Percentiles rank a stretch among this genome's conserved stretches.
Conservation (phyloP, 2,329 filamentous ascomycete species). For the Cladobotryum protrusum region DNA sequence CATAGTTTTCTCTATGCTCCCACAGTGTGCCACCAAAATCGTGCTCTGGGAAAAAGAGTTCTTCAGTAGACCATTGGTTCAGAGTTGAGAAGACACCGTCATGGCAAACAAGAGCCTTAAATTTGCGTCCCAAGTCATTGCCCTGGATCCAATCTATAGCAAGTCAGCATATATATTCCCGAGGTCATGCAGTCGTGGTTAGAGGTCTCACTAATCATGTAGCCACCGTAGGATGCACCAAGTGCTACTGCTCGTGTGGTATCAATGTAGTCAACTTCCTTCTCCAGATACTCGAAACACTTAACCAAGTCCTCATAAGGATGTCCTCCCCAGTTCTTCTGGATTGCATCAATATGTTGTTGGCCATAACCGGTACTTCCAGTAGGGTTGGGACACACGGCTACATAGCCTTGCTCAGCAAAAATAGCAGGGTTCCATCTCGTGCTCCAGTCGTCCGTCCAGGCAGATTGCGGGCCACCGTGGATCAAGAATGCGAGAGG, state of each 20-base stretch:
- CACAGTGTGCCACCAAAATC: slow-evolving; percentile 59
- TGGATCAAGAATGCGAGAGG: slow-evolving; percentile 76
- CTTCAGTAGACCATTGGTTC: slow-evolving; percentile 58
- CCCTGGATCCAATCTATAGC: slow-evolving; percentile 79
- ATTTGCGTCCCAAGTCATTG: slow-evolving; percentile 71
- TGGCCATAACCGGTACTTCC: slow-evolving; percentile 80
- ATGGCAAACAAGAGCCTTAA: slow-evolving; percentile 83
- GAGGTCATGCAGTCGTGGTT: not conserved
- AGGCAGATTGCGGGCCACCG: slow-evolving; percentile 74
- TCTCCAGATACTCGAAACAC: slow-evolving; percentile 66
- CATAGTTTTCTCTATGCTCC: slow-evolving; percentile 58
- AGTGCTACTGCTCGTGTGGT: slow-evolving; percentile 63
- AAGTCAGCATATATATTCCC: slow-evolving; percentile 17
- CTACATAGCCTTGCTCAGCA: slow-evolving; percentile 81
- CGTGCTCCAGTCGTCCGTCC: slow-evolving; percentile 70
- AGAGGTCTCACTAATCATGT: slow-evolving; percentile 59
- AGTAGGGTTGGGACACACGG: slow-evolving; percentile 75
- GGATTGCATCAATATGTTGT: slow-evolving; percentile 68
- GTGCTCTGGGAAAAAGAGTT: slow-evolving; percentile 65
- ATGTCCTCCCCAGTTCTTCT: slow-evolving; percentile 73
- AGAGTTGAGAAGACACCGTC: slow-evolving; percentile 76
- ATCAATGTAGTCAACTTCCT: slow-evolving; percentile 62
- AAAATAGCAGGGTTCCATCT: slow-evolving; percentile 84
- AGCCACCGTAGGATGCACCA: slow-evolving; percentile 70
- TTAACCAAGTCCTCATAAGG: slow-evolving; percentile 79